Percentiles rank a stretch among this genome's conserved stretches.
Conservation (phyloP, 2,329 filamentous ascomycete genomes). For the Paecilomyces formosus region DNA sequence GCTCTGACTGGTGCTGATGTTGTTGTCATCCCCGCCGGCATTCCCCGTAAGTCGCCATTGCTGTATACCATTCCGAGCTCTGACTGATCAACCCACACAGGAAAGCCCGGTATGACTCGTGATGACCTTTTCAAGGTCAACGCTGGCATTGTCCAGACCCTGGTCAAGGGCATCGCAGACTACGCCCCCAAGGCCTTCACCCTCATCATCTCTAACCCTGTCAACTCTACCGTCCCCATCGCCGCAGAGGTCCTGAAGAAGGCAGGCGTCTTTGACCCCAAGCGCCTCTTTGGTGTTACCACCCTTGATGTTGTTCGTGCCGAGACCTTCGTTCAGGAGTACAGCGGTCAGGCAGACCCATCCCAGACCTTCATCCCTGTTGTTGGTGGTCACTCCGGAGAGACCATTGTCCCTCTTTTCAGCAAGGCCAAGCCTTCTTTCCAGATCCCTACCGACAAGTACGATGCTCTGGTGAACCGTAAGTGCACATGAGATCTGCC, state of each 20-base stretch:
- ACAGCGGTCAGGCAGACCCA: constrained; percentile 74
- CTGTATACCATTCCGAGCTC: background rate
- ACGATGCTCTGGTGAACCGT: constrained; percentile 84
- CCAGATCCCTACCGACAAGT: constrained; percentile 79
- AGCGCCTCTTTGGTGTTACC: constrained; percentile 96
- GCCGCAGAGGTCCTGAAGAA: constrained; percentile 93
- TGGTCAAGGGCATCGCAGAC: constrained; percentile 82
- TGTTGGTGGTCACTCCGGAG: constrained; percentile 93
- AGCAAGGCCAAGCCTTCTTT: constrained; percentile 78
- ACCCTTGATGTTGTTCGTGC: constrained; percentile 97
- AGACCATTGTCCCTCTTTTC: constrained; percentile 96
- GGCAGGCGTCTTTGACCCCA: constrained; percentile 86
- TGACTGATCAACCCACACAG: constrained; percentile 39
- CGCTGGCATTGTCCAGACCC: constrained; percentile 90
- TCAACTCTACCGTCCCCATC: constrained; percentile 98
- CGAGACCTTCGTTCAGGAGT: constrained; percentile 88
- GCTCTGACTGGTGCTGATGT: constrained; percentile 92
- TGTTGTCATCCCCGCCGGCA: constrained; percentile 93
- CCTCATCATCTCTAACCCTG: constrained; percentile 97
- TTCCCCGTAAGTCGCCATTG: constrained; percentile 68
- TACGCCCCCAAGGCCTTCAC: constrained; percentile 88
- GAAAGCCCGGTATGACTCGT: constrained; percentile 98
- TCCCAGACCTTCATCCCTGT: constrained; percentile 81
- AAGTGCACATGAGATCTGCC: constrained; percentile 22
- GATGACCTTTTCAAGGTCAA: constrained; percentile 99